Conservation (phyloP, 495 filamentous ascomycete species). For the Penicillium pulvis region DNA sequence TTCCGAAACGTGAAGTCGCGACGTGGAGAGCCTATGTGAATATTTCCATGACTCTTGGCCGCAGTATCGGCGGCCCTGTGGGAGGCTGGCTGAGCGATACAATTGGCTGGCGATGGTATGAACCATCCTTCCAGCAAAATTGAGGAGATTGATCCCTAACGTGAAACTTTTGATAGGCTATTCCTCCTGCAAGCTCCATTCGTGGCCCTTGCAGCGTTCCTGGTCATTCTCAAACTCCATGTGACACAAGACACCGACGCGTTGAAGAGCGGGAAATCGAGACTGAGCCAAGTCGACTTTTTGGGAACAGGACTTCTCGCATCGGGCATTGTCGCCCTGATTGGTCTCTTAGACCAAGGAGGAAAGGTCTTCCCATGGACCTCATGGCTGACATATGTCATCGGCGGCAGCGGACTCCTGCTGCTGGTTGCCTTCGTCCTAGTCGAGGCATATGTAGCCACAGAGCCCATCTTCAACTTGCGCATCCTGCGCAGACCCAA, state of each 20-base stretch:
- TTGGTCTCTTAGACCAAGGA: constrained; percentile 60
- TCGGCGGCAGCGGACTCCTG: constrained; percentile 22
- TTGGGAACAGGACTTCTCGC: constrained; percentile 55
- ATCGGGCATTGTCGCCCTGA: constrained; percentile 46
- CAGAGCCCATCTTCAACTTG: constrained; percentile 64
- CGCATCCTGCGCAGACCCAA: constrained; percentile 57
- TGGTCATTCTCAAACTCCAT: constrained; percentile 50
- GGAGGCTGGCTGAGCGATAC: constrained; percentile 67
- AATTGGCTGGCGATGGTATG: constrained; percentile 68
- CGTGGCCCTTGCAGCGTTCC: constrained; percentile 48
- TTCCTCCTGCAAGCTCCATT: constrained; percentile 63
- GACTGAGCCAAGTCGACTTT: constrained; percentile 58
- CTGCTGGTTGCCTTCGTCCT: constrained; percentile 50
- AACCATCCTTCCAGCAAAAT: neutral
- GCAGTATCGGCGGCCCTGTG: constrained; percentile 64
- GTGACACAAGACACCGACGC: constrained; percentile 30
- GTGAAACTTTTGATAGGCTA: constrained; percentile 43
- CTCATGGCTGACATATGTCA: constrained; percentile 37
- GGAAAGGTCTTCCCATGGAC: constrained; percentile 60
- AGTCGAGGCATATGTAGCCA: constrained; percentile 52
- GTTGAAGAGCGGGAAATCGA: constrained; percentile 10
- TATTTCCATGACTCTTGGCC: constrained; percentile 61
- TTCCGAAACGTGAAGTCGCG: constrained; percentile 67
- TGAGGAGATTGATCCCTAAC: neutral
- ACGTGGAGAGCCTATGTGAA: constrained; percentile 69